Evolutionary conservation across 2,329 filamentous ascomycete species (phyloP), one percentile per base, ranked within the genome.

Genomic region (Beauveria caledonica): DNA sequence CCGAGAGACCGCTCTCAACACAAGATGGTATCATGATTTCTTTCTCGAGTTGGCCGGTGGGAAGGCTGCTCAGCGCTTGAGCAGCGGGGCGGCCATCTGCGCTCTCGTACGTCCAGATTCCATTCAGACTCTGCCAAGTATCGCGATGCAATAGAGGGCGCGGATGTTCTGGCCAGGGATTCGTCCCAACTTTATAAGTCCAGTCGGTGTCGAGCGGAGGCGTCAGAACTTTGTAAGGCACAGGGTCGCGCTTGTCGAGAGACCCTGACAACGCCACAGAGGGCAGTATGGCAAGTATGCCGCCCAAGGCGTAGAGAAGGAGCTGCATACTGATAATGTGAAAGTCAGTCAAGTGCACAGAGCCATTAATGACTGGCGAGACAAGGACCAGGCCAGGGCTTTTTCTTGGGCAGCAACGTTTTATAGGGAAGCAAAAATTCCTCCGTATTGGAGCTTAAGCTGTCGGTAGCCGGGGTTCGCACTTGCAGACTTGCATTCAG

Each of bases 81-180:
- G 60, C 62, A 0, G 68, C 64, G 6, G 58, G 50, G 33, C 27
- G 46, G 5, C 59, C 36, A 40, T 57, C 63, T 42, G 73, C 73
- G 2, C 71, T 71, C 45, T 75, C 74, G 67, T 77, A 85, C 2
- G 78, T 79, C 82, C 83, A 85, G 5, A 85, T 76, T 0, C 83
- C 83, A 61, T 85, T 85, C 6, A 85, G 72, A 49, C 74, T 83
- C 68, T 80, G 72, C 82, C 82, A 86, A 5, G 71, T 66, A 5
- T 80, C 72, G 5, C 82, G 78, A 40, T 77, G 76, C 9, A 85
- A 76, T 64, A 80, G 81, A 3, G 83, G 83, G 0, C 82, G 78
- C 10, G 83, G 83, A 63, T 85, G 77, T 53, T 85, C 80, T 1
- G 78, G 78, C 80, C 80, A 83, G 0, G 80, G 79, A 42, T 77